Conservation (phyloP, 1,284 basidiomycete species). For the Caloboletus inedulis region DNA sequence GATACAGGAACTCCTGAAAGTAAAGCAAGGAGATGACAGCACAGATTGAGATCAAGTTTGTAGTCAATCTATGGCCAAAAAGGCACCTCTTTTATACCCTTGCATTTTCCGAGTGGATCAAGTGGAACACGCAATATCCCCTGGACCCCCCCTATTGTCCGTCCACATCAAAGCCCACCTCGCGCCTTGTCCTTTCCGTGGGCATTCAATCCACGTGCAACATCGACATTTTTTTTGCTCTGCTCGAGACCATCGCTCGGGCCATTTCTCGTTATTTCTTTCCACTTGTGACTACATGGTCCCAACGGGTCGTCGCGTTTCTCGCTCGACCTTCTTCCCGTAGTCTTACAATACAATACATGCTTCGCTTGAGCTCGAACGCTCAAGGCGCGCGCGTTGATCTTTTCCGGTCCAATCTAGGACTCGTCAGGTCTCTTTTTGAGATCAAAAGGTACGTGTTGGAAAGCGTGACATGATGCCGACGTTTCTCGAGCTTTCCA, state of each 20-base stretch:
- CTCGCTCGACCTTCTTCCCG: not conserved
- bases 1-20: not conserved
- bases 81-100: slow-evolving; percentile 10
- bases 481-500: too few relatives aligned
- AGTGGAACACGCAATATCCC: not conserved
- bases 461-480: too few relatives aligned
- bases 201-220: not conserved
- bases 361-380: not conserved
- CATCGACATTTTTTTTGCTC: not conserved
- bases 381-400: not conserved
- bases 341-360: not conserved
- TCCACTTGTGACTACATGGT: too few relatives aligned
- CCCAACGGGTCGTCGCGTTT: too few relatives aligned
- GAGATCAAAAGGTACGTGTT: not conserved
- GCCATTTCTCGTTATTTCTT: too few relatives aligned
- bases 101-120: not conserved
- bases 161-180: not conserved
- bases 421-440: not conserved
- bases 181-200: not conserved
- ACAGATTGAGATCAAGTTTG: not conserved
- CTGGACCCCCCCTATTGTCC: not conserved
- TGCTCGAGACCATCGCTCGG: not conserved
- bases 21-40: not conserved
- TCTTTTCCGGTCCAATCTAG: not conserved
- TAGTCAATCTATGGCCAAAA: not conserved